Base-by-base conservation (phyloP, 306 rosid genomes). In the Senna siamea region DNA sequence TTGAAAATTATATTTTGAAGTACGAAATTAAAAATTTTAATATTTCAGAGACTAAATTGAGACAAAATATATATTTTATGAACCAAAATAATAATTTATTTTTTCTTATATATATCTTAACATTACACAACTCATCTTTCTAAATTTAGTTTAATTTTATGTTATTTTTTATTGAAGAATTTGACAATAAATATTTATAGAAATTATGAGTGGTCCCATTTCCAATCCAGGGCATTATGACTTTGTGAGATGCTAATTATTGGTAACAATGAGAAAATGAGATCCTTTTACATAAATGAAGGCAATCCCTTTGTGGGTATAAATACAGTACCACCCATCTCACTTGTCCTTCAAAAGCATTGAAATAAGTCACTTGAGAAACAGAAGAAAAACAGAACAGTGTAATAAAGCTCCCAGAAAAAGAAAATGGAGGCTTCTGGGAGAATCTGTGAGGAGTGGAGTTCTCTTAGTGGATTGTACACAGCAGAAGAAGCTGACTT, bases 401-500 rank as follows among this genome's bases (percentile, higher is more conserved):
- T 43, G 1, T 41, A 41, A 22, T 4, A 35, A 11, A 26, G 6
- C 69, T 46, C 35, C 5, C 53, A 66, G 74, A 51, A 8, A 18
- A 20, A 61, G 26, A 59, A 17, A 18, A 88, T 93, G 95, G 96
- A 93, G 64, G 51, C 83, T 74, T 9, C 30, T 54, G 87, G 87
- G 48, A 73, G 77, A 69, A 74, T 84, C 61, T 82, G 75, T 72
- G 85, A 85, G 69, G 88, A 88, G 75, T 92, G 92, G 96, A 81
- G 85, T 18, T 86, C 89, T 80, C 84, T 84, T 34, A 78, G 85
- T 81, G 91, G 82, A 75, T 60, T 85, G 0, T 81, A 79, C 76
- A 75, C 87, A 54, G 80, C 85, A 32, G 87, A 87, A 53, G 95
- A 90, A 62, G 80, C 85, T 70, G 84, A 89, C 37, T 78, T 90